Evolutionary conservation across 202 grass and related monocot species (phyloP), one percentile per base, ranked within the genome.

Genomic region (Panicum hallii): DNA sequence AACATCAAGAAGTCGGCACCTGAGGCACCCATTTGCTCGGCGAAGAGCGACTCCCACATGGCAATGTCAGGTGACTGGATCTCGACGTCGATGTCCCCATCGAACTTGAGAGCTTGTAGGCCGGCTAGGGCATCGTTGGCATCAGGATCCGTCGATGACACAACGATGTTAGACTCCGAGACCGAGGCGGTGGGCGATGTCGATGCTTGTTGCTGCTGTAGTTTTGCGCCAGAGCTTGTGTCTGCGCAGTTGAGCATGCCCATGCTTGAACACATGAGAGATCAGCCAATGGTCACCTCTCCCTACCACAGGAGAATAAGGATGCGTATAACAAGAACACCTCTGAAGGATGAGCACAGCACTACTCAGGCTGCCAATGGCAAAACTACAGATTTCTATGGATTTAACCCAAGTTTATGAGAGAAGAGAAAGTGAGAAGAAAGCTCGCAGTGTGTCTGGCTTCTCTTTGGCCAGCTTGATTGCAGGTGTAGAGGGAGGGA

Each of bases 1-100:
- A 85, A 87, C 83, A 87, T 85, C 68, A 94, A 77, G 87, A 94
- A 94, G 69, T 94, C 89, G 7, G 17, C 54, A 3, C 78, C 46
- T 0, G 84, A 74, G 9, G 55, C 12, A 30, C 87, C 89, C 19
- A 91, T 68, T 46, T 91, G 92, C 50, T 94, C 92, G 36, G 89
- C 84, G 23, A 94, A 87, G 67, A 94, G 57, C 2, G 87, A 94
- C 63, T 94, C 92, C 89, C 89, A 91, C 43, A 94, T 30, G 28
- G 86, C 67, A 36, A 84, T 68, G 48, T 94, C 92, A 0, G 89
- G 89, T 50, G 92, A 91, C 74, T 94, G 84, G 67, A 94, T 81
- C 89, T 94, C 89, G 11, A 43, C 61, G 20, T 87, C 87, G 45
- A 81, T 72, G 54, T 91, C 92, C 5, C 60, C 72, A 5, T 94